Evolutionary conservation across 2,329 filamentous ascomycete species (phyloP).

Genomic region (Cercospora sp.): DNA sequence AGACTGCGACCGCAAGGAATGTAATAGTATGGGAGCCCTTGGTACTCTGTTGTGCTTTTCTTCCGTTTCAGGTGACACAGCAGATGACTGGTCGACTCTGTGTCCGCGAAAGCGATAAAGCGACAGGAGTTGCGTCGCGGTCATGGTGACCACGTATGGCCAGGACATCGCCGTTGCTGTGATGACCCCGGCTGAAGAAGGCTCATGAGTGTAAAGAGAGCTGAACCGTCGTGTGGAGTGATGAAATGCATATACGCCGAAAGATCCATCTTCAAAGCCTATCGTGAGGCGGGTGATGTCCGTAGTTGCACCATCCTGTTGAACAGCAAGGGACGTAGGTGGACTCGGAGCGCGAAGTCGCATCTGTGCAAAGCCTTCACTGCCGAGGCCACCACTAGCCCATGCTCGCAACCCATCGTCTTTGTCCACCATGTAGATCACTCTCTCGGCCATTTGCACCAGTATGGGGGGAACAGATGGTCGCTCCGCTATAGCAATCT

Average conservation of each 20-base stretch:
- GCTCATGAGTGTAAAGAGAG: conserved; percentile 59
- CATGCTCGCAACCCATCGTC: conserved; percentile 73
- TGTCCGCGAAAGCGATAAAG: conserved; percentile 56
- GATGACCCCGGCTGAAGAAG: conserved; percentile 63
- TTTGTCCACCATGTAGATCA: conserved; percentile 74
- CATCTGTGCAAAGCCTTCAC: conserved; percentile 58
- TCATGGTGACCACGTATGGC: conserved; percentile 79
- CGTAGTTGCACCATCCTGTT: conserved; percentile 43
- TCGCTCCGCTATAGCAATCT: conserved; percentile 64
- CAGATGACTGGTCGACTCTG: neutral
- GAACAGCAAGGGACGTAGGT: conserved; percentile 68
- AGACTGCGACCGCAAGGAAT: conserved; percentile 77
- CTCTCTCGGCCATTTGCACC: conserved; percentile 73
- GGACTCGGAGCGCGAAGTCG: conserved; percentile 29
- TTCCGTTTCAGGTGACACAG: neutral
- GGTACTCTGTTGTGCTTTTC: neutral
- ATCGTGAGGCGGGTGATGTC: conserved; percentile 52
- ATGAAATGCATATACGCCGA: conserved; percentile 67
- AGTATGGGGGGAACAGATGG: conserved; percentile 62
- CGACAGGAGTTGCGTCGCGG: conserved; percentile 69
- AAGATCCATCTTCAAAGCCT: conserved; percentile 71
- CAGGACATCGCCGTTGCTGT: conserved; percentile 69
- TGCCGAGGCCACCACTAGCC: conserved; percentile 60
- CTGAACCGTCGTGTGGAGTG: conserved; percentile 47
- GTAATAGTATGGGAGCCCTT: conserved; percentile 61